Percentiles rank a stretch among this genome's conserved stretches.
Conservation (phyloP, 371 early-diverging fungal genomes). For the Haplosporangium sp. region DNA sequence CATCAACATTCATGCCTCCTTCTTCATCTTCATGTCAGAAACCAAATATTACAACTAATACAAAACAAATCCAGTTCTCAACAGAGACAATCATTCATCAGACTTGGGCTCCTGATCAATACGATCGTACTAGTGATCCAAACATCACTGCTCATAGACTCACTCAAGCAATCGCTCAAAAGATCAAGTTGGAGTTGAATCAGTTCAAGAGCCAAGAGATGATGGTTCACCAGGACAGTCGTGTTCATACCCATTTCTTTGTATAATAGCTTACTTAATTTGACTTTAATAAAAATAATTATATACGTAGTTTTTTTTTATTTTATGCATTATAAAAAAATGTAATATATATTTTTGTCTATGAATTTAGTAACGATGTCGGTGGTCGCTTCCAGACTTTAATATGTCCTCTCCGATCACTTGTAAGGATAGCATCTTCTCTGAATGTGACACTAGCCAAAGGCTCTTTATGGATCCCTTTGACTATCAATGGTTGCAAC, state of each 20-base stretch:
- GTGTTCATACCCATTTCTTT: slow-evolving; percentile 80
- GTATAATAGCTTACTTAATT: slow-evolving; percentile 15
- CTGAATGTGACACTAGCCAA: slow-evolving; percentile 79
- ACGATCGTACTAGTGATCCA: slow-evolving; percentile 77
- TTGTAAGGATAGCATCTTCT: slow-evolving; percentile 87
- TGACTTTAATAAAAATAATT: slow-evolving; percentile 35
- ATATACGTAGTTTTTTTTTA: background rate
- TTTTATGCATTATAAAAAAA: background rate
- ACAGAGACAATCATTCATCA: slow-evolving; percentile 65
- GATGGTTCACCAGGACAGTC: slow-evolving; percentile 81
- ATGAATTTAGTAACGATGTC: slow-evolving; percentile 13
- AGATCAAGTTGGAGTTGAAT: slow-evolving; percentile 83
- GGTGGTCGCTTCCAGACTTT: slow-evolving; percentile 85
- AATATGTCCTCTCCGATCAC: slow-evolving; percentile 84
- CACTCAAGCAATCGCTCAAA: slow-evolving; percentile 75
- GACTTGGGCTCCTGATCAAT: slow-evolving; percentile 75
- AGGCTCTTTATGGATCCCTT: slow-evolving; percentile 81
- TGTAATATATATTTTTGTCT: background rate
- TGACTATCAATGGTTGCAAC: slow-evolving; percentile 81
- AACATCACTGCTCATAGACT: slow-evolving; percentile 71
- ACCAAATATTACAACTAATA: background rate
- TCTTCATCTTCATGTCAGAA: background rate
- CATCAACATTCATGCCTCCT: background rate
- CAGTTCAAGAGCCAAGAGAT: slow-evolving; percentile 82
- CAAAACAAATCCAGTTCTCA: slow-evolving; percentile 14